These are phyloP conservation scores for Isatis lusitanica DNA, from an alignment of 441 rosid species.

Conservation along the genomic window DNA sequence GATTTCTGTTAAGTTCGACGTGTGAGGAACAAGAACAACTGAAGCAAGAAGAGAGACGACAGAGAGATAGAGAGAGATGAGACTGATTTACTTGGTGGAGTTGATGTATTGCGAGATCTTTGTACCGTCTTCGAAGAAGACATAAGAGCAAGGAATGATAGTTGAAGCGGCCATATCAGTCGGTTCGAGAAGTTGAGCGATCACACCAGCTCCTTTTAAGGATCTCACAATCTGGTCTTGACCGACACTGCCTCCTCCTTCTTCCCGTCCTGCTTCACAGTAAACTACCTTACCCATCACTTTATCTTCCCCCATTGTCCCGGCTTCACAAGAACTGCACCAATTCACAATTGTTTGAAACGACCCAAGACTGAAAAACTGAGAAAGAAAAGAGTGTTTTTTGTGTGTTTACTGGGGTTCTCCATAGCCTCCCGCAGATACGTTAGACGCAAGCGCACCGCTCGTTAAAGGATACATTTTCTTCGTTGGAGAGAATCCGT, in stretches of 20 bases:
- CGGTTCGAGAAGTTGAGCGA: conserved; percentile 33
- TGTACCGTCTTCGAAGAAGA: conserved; percentile 43
- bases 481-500: conserved; percentile 53
- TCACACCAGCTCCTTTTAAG: conserved; percentile 61
- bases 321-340: conserved; percentile 58
- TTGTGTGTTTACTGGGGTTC: conserved; percentile 49
- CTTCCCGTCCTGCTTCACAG: conserved; percentile 46
- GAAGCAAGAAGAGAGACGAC: neutral
- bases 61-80: neutral
- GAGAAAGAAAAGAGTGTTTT: neutral
- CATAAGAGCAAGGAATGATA: conserved; percentile 43
- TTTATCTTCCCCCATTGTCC: conserved; percentile 50
- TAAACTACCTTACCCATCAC: conserved; percentile 71
- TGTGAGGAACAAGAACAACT: conserved; percentile 15
- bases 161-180: conserved; percentile 44
- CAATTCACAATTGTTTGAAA: neutral
- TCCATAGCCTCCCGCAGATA: conserved; percentile 35
- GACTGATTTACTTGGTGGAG: conserved; percentile 53
- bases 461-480: conserved; percentile 59
- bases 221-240: conserved; percentile 50
- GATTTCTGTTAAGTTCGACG: conserved; percentile 44
- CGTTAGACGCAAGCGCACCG: conserved; percentile 60
- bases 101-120: conserved; percentile 62
- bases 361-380: neutral
- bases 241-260: conserved; percentile 20